Conservation (phyloP, 139 green algal genomes). For the Auxenochlorella pyrenoidosa region DNA sequence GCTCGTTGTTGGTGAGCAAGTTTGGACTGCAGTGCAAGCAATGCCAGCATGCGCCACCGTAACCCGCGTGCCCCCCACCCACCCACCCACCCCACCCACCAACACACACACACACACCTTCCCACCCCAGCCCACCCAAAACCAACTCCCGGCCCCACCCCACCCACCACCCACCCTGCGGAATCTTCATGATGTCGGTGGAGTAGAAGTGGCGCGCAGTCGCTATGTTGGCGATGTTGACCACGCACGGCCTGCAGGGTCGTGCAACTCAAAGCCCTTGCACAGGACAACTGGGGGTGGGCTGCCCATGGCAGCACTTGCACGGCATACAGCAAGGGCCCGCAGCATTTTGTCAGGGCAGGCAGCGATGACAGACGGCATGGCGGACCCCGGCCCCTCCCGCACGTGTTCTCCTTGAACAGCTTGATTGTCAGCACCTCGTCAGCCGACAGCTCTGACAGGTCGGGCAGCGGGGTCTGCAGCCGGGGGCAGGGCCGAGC, state of each 20-base stretch:
- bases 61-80: neutral
- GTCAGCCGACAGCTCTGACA: constrained; percentile 49
- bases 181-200: constrained; percentile 60
- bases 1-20: no score
- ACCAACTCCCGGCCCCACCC: no score
- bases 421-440: constrained; percentile 60
- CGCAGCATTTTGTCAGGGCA: no score
- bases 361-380: no score
- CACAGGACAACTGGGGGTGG: neutral
- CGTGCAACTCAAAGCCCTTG: neutral
- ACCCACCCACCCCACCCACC: neutral
- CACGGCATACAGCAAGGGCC: no score
- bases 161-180: constrained; percentile 28
- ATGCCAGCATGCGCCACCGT: no score
- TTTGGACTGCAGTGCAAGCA: no score
- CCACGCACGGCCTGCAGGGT: constrained; percentile 54
- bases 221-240: constrained; percentile 72
- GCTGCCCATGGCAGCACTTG: no score
- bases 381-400: no score
- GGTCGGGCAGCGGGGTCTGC: constrained; percentile 33
- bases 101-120: neutral
- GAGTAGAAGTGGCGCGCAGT: constrained; percentile 26
- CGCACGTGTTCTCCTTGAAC: constrained; percentile 63
- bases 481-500: neutral
- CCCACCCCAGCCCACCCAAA: no score